Evolutionary conservation across 352 stramenopile genomes (phyloP), one percentile per base, ranked within the genome.

Genomic region (Albugo candida): DNA sequence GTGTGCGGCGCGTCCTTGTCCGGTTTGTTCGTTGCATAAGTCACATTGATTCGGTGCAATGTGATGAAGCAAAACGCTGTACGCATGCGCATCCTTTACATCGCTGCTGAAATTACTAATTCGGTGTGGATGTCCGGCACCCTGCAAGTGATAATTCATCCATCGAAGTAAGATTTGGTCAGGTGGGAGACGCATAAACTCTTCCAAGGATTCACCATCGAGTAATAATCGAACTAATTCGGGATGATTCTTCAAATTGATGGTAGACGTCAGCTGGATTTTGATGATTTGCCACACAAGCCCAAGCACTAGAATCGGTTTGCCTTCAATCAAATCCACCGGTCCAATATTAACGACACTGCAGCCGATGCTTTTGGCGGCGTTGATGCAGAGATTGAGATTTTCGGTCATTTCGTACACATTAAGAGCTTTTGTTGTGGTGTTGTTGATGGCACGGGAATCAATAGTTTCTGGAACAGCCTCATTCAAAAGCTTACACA

Each of bases 211-310:
- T 53, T 96, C 86, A n/a, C 74, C 78, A 16, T 88, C 78, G 1
- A 87, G 45, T 20, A 93, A 49, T 50, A 93, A 62, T 1, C 76
- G 71, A 56, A 94, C 81, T 0, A 96, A 59, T 56, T 95, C 84
- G 0, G 86, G 86, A 58, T 89, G 79, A 51, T 93, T 89, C 61
- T 93, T 95, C 46, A 96, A 56, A 56, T 91, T 91, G 56, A 96
- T 95, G 31, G 71, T 85, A 37, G 74, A 83, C 19, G 87, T 92
- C 44, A 96, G 58, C 52, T 95, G 83, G 42, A 95, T 92, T 63
- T 92, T 91, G 61, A 96, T 94, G 53, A 95, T 93, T 53, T 96
- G 86, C 86, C 86, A 96, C 13, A 95, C 72, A 20, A 95, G 56
- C 6, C 84, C 86, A 12, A 96, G 72, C 47, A 96, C 81, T 3